Conservation (phyloP, 306 rosid genomes). For the Lathyrus oleraceus region DNA sequence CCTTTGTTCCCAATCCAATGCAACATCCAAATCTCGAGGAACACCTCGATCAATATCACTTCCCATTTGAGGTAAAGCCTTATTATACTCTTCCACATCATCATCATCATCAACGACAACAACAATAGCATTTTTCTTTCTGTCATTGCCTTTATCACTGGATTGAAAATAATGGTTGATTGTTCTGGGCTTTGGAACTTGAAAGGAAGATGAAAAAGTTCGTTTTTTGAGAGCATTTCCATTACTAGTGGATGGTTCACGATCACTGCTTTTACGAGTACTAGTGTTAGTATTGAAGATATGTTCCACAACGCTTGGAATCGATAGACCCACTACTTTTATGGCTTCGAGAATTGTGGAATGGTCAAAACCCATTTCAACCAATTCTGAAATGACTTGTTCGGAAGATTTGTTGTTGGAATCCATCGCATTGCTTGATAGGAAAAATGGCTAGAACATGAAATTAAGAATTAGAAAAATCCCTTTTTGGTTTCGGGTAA, state of each 20-base stretch:
- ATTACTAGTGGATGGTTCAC: conserved; percentile 30
- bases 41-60: conserved; percentile 2
- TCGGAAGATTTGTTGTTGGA: conserved; percentile 37
- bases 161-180: conserved; percentile 66
- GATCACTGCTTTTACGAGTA: neutral
- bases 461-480: conserved; percentile 2
- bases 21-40: conserved; percentile 27
- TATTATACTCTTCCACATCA: conserved; percentile 40
- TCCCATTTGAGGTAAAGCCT: conserved; percentile 30
- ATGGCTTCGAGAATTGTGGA: conserved; percentile 46
- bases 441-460: neutral
- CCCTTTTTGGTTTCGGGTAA: neutral
- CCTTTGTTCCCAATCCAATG: conserved; percentile 56
- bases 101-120: neutral
- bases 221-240: conserved; percentile 39
- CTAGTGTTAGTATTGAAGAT: conserved; percentile 38
- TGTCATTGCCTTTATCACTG: conserved; percentile 30
- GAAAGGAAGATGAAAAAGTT: conserved; percentile 35
- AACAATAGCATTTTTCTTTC: conserved; percentile 27
- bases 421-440: conserved; percentile 38
- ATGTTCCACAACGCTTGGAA: conserved; percentile 51
- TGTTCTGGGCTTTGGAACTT: conserved; percentile 65
- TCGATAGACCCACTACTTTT: conserved; percentile 53
- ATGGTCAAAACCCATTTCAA: conserved; percentile 70
- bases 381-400: conserved; percentile 53